Evolutionary conservation across 225 moss, liverwort and hornwort genomes (phyloP), one percentile per base, ranked within the genome.

Genomic region (Bryum argenteum): DNA sequence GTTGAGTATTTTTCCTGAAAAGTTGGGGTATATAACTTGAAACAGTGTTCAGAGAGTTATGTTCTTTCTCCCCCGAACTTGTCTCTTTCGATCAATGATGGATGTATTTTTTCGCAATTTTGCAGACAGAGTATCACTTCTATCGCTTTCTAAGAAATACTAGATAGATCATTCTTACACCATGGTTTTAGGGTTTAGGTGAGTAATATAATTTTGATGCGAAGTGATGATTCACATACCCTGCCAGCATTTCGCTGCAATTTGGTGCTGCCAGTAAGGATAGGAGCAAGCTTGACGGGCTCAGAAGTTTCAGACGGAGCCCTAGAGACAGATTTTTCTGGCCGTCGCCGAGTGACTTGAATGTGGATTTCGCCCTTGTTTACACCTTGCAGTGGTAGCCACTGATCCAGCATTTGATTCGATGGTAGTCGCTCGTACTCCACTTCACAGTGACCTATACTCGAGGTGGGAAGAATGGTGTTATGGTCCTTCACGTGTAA

Each of bases 401-500:
- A 97, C 66, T 77, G 85, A 47, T 97, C 97, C 58, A 90, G 54
- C 38, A 86, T 91, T 75, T 92, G 91, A 64, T 97, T 97, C 26
- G 88, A 78, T 10, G 89, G 89, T 37, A 92, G 63, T 19, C 78
- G 84, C 40, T 92, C 89, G 37, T 97, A 97, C 18, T 93, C 97
- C 60, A 94, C 97, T 17, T 89, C 84, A 69, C 93, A 92, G 65
- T 97, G 93, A 11, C 97, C 97, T 62, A 97, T 94, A 62, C 97
- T 97, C 19, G 83, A 82, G 24, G 91, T 90, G 28, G 91, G 97
- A 39, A 97, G 78, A 65, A 97, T 97, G 48, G 82, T 84, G 51
- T 97, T 97, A 44, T 97, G 87, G 73, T 97, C 97, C 74, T 97
- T 97, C 18, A 97, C 94, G 66, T 97, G 90, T 40, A 97, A 79